Evolutionary conservation across 768 basidiomycete species (phyloP).

Genomic region (Fibroporia radiculosa): DNA sequence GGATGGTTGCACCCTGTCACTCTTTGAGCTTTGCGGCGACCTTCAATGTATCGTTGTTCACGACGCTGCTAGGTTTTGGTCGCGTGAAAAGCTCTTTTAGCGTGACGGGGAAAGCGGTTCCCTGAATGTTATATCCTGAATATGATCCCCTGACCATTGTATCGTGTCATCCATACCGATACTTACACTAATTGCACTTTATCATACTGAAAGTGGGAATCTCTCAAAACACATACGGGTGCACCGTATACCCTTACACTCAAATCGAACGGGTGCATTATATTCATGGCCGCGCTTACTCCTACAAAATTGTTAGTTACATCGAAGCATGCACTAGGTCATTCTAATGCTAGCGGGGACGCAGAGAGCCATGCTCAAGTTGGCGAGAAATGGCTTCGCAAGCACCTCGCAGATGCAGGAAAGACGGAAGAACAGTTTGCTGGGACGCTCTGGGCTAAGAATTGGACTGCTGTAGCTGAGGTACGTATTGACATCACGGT

Average conservation of each 20-base stretch:
- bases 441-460: constrained; percentile 62
- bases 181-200: too few relatives aligned
- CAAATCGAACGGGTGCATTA: constrained; percentile 96
- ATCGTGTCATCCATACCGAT: neutral
- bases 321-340: constrained; percentile 88
- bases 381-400: constrained; percentile 77
- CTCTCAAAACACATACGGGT: constrained; percentile 59
- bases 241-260: constrained; percentile 81
- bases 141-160: neutral
- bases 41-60: too few relatives aligned
- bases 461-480: constrained; percentile 90
- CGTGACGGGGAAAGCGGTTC: too few relatives aligned
- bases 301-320: constrained; percentile 71
- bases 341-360: constrained; percentile 26
- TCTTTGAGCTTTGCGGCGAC: too few relatives aligned
- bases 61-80: too few relatives aligned
- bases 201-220: constrained; percentile 85
- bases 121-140: too few relatives aligned
- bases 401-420: constrained; percentile 52
- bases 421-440: constrained; percentile 75
- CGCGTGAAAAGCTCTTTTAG: too few relatives aligned
- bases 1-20: too few relatives aligned
- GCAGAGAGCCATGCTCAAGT: constrained; percentile 64
- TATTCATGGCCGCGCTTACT: constrained; percentile 85
- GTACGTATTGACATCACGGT: constrained; percentile 39